phyloP scores from a whole-genome alignment of 1,284 basidiomycete species.

The Sporisorium exsertum region DNA sequence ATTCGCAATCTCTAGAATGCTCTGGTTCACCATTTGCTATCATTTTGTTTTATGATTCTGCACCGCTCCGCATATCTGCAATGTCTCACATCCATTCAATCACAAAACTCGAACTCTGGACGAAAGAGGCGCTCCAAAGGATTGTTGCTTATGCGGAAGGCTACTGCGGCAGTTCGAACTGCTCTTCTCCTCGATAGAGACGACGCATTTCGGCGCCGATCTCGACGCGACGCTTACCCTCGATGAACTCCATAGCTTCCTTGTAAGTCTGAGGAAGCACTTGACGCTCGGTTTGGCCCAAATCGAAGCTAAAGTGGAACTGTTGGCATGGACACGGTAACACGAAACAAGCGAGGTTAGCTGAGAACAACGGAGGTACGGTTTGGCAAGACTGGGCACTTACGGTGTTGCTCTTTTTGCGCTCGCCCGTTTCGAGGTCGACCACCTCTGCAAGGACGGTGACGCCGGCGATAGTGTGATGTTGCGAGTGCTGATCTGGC shows the following conservation, averaged over 20 bases:
- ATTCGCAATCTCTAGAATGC: background rate
- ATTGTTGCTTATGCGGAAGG: too few species aligned
- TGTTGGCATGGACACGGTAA: constrained; percentile 1
- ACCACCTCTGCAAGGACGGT: constrained; percentile 60
- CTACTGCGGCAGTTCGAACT: background rate
- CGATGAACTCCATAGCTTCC: constrained; percentile 64
- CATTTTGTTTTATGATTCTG: background rate
- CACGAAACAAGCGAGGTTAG: background rate
- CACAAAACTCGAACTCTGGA: background rate
- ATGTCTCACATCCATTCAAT: background rate
- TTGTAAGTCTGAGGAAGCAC: constrained; percentile 54
- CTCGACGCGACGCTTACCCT: constrained; percentile 57
- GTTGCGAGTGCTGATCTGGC: constrained; percentile 15
- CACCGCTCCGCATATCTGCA: constrained; percentile 17
- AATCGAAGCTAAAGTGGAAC: constrained; percentile 64
- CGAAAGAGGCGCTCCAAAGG: too few species aligned
- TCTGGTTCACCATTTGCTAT: background rate
- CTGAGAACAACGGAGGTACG: background rate
- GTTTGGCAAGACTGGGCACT: constrained; percentile 5
- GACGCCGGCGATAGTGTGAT: constrained; percentile 47
- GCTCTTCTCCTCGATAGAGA: constrained; percentile 34
- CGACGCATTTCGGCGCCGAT: constrained; percentile 57
- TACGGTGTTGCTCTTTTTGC: constrained; percentile 56
- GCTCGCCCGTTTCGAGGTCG: constrained; percentile 52
- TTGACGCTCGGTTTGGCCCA: constrained; percentile 40